A percentile compares a stretch with the other conserved stretches of the same genome.
Conservation (phyloP, 495 filamentous ascomycete species). For the Cercophora newfieldiana region DNA sequence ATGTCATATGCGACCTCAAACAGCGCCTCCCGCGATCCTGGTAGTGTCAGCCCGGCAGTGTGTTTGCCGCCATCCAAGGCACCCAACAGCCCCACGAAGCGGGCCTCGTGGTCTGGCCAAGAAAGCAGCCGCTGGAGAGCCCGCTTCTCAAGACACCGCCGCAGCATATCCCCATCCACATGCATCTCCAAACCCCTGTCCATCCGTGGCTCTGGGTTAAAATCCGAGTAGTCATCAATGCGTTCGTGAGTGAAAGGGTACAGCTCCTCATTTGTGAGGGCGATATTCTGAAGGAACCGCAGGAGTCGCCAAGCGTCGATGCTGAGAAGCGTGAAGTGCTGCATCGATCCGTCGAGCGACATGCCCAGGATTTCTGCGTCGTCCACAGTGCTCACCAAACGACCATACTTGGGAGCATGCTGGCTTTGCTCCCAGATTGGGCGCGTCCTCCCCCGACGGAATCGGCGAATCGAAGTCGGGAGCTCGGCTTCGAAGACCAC, state of each 20-base stretch:
- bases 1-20: slow-evolving; percentile 46
- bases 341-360: slow-evolving; percentile 64
- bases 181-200: slow-evolving; percentile 52
- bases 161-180: slow-evolving; percentile 67
- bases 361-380: slow-evolving; percentile 59
- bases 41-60: slow-evolving; percentile 15
- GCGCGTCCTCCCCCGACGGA: slow-evolving; percentile 45
- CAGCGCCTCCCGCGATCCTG: slow-evolving; percentile 22
- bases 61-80: slow-evolving; percentile 35
- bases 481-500: slow-evolving; percentile 55
- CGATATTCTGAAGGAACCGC: slow-evolving; percentile 62
- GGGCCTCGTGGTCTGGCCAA: slow-evolving; percentile 23
- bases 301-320: slow-evolving; percentile 61
- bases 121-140: slow-evolving; percentile 47
- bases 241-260: slow-evolving; percentile 21
- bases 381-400: slow-evolving; percentile 28
- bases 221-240: slow-evolving; percentile 3
- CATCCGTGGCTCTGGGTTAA: slow-evolving; percentile 30
- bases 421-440: slow-evolving; percentile 42
- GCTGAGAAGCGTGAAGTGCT: slow-evolving; percentile 58
- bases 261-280: slow-evolving; percentile 30
- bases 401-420: slow-evolving; percentile 30
- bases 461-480: slow-evolving; percentile 48
- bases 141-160: slow-evolving; percentile 50
- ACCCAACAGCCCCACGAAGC: slow-evolving; percentile 37